phyloP scores from a whole-genome alignment of 208 protist genomes.

The Crithidia expoeki region DNA sequence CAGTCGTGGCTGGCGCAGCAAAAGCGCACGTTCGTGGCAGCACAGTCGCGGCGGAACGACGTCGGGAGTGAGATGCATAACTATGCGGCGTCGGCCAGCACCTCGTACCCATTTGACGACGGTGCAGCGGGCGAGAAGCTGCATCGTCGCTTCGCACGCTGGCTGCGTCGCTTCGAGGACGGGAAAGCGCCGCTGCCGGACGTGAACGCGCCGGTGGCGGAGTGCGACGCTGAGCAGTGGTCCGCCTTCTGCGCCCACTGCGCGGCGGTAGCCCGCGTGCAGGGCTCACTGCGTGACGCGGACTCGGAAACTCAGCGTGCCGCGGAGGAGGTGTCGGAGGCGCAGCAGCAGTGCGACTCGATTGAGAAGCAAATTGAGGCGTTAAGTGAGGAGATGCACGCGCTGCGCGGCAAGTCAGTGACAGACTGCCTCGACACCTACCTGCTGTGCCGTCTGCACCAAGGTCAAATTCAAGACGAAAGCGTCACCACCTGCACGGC shows the following conservation, averaged over 20 bases:
- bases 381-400: conserved; percentile 29
- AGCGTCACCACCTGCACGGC: conserved; percentile 77
- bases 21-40: conserved; percentile 33
- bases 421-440: conserved; percentile 63
- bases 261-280: conserved; percentile 39
- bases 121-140: conserved; percentile 62
- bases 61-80: conserved; percentile 45
- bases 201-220: conserved; percentile 34
- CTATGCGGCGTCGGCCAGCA: conserved; percentile 37
- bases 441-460: conserved; percentile 79
- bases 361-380: conserved; percentile 31
- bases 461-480: conserved; percentile 95
- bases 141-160: conserved; percentile 71
- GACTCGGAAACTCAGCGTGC: conserved; percentile 34
- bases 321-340: conserved; percentile 23
- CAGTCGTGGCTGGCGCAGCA: conserved; percentile 39
- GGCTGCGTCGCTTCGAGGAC: conserved; percentile 69
- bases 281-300: conserved; percentile 33
- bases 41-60: conserved; percentile 34
- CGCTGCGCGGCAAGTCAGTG: conserved; percentile 33
- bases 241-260: conserved; percentile 66
- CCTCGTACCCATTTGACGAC: conserved; percentile 66
- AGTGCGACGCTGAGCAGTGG: conserved; percentile 55
- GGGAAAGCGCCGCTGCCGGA: conserved; percentile 41
- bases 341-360: conserved; percentile 32